Conservation (phyloP, 2,329 filamentous ascomycete genomes). For the Dryadomyces sulphureus region DNA sequence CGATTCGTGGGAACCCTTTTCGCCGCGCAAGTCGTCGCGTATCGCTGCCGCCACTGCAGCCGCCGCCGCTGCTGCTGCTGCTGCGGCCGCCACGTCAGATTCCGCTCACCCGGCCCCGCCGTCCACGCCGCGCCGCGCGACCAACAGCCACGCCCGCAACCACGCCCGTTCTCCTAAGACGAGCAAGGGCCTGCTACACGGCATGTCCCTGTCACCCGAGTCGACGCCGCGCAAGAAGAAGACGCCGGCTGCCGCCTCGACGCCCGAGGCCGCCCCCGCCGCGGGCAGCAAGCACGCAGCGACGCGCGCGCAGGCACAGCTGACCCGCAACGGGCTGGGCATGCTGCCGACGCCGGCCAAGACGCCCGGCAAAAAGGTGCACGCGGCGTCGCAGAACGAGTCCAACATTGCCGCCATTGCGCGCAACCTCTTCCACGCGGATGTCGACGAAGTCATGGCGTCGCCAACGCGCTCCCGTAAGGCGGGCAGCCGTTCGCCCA, state of each 20-base stretch:
- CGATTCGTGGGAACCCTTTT: constrained; percentile 59
- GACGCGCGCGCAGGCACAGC: constrained; percentile 19
- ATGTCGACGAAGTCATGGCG: constrained; percentile 43
- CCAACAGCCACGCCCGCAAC: constrained; percentile 6
- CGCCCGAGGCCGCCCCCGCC: constrained; percentile 13
- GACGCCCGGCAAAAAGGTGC: constrained; percentile 51
- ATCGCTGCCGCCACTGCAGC: constrained; percentile 38
- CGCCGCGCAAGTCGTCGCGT: constrained; percentile 53
- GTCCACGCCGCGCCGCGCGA: constrained; percentile 13
- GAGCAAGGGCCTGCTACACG: constrained; percentile 6
- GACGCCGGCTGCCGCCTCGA: constrained; percentile 25
- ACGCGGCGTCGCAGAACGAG: constrained; percentile 30
- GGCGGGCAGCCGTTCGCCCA: constrained; percentile 21
- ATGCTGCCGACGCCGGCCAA: constrained; percentile 69
- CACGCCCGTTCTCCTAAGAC: constrained; percentile 16
- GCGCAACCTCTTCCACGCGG: constrained; percentile 46
- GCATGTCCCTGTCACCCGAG: constrained; percentile 21
- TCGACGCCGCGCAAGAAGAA: constrained; percentile 37
- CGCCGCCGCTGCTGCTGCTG: background rate
- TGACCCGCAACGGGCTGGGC: constrained; percentile 16
- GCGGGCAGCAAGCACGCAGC: constrained; percentile 15
- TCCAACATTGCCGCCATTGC: constrained; percentile 39
- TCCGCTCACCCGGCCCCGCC: constrained; percentile 27
- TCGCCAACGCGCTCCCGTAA: constrained; percentile 22
- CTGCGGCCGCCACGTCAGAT: constrained; percentile 13